Percentiles rank a stretch among this genome's conserved stretches.
Conservation (phyloP, 345 rosid genomes). For the Turnera subulata region DNA sequence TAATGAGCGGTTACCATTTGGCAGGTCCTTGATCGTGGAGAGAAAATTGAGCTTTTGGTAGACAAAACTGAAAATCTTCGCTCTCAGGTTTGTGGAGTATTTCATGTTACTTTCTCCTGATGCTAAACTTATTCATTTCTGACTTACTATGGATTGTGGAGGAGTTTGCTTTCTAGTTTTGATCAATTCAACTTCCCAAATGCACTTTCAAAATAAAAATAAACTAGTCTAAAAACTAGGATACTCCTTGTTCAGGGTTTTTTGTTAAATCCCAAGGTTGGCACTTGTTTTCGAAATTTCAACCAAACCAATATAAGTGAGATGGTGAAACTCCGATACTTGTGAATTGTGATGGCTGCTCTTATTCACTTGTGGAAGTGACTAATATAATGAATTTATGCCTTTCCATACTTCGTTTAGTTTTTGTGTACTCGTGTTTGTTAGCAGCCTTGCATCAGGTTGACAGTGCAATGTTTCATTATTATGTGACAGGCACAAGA, state of each 20-base stretch:
- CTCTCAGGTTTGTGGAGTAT: constrained; percentile 52
- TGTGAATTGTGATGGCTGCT: too few species aligned
- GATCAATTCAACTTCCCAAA: too few species aligned
- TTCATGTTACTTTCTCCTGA: not conserved
- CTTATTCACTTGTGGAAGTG: too few species aligned
- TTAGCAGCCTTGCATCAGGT: too few species aligned
- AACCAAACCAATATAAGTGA: too few species aligned
- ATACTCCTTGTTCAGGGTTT: too few species aligned
- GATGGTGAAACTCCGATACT: too few species aligned
- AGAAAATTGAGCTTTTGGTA: constrained; percentile 93
- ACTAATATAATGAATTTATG: not conserved
- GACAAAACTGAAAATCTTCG: constrained; percentile 97
- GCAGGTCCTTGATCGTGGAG: constrained; percentile 99
- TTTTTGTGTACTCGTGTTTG: not conserved
- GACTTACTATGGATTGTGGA: too few species aligned
- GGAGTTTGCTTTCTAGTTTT: too few species aligned
- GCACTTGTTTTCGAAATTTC: not conserved
- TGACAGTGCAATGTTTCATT: not conserved
- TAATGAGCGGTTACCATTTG: not conserved
- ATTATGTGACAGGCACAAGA: constrained; percentile 53
- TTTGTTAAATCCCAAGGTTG: too few species aligned
- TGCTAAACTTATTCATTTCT: not conserved
- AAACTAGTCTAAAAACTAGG: too few species aligned
- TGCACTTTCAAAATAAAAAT: too few species aligned
- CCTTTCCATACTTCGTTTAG: not conserved